Percentiles rank a stretch among this genome's conserved stretches.
Evolutionary conservation across 2,329 filamentous ascomycete genomes (phyloP).

Genomic region (Monosporascus sp.): DNA sequence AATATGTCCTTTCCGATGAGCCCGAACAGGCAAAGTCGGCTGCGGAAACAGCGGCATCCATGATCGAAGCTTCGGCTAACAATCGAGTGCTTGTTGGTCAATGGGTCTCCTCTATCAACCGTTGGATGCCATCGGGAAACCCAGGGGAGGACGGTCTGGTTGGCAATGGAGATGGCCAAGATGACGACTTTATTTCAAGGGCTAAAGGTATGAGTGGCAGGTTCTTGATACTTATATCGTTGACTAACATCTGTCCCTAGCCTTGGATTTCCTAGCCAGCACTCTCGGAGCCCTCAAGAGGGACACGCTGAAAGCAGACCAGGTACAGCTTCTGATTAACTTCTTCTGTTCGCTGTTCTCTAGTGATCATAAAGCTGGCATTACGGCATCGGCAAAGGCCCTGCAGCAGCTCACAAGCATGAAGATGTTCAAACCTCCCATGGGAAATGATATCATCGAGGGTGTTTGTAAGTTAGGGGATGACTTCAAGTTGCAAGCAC

Average conservation of each 20-base stretch:
- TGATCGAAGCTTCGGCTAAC: constrained; percentile 36
- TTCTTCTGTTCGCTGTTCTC: constrained; percentile 57
- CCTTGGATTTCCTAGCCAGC: constrained; percentile 50
- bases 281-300: constrained; percentile 45
- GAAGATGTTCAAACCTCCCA: constrained; percentile 44
- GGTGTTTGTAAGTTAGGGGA: constrained; percentile 46
- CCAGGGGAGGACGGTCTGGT: constrained; percentile 27
- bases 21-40: constrained; percentile 34
- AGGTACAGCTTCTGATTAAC: constrained; percentile 44
- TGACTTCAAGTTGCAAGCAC: constrained; percentile 50
- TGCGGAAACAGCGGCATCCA: constrained; percentile 37
- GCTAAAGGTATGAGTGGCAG: constrained; percentile 30
- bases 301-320: constrained; percentile 42
- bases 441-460: constrained; percentile 42
- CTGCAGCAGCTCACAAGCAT: constrained; percentile 44
- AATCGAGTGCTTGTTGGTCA: constrained; percentile 43
- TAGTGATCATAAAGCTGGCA: constrained; percentile 54
- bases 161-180: constrained; percentile 19
- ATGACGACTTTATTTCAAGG: constrained; percentile 43
- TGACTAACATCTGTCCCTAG: constrained; percentile 22
- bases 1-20: constrained; percentile 49
- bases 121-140: constrained; percentile 41
- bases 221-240: neutral
- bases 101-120: constrained; percentile 51
- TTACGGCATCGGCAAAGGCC: constrained; percentile 48